A percentile compares a stretch with the other conserved stretches of the same genome.
phyloP scores from a whole-genome alignment of 176 grass and related monocot species.

The Zizania latifolia region DNA sequence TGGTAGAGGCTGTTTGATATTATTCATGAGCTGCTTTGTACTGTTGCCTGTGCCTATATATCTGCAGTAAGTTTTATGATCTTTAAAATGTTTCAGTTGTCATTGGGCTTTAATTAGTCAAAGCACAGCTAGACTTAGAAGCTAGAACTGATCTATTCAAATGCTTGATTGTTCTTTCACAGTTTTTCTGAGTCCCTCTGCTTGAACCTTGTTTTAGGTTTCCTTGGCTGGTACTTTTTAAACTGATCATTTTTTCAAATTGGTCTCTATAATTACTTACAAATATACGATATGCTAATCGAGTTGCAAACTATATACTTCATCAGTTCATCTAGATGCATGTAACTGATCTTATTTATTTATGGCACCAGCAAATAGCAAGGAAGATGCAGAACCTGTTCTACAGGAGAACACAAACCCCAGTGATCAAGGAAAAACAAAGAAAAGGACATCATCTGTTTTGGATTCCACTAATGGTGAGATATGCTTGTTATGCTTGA shows the following conservation, averaged over 20 bases:
- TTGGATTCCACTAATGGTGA: slow-evolving; percentile 51
- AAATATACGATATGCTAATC: background rate
- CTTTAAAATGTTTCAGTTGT: background rate
- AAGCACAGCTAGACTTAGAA: background rate
- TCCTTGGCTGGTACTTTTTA: background rate
- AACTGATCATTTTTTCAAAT: background rate
- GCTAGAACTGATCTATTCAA: background rate
- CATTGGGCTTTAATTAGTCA: background rate
- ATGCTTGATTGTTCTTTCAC: background rate
- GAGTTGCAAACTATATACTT: background rate
- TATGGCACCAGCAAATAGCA: slow-evolving; percentile 29
- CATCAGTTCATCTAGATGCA: slow-evolving; percentile 7
- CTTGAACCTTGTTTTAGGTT: background rate
- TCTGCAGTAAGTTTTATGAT: background rate
- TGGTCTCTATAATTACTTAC: background rate
- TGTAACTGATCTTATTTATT: slow-evolving; percentile 18
- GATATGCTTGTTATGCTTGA: slow-evolving; percentile 4
- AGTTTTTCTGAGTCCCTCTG: background rate
- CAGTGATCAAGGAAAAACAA: slow-evolving; percentile 32
- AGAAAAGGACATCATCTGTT: slow-evolving; percentile 55
- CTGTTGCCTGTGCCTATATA: background rate
- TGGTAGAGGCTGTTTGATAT: background rate
- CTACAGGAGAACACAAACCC: slow-evolving; percentile 24
- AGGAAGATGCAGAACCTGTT: slow-evolving; percentile 20
- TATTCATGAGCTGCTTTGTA: slow-evolving; percentile 5